phyloP scores from a whole-genome alignment of 495 filamentous ascomycete species.

The Trichoderma gamsii region DNA sequence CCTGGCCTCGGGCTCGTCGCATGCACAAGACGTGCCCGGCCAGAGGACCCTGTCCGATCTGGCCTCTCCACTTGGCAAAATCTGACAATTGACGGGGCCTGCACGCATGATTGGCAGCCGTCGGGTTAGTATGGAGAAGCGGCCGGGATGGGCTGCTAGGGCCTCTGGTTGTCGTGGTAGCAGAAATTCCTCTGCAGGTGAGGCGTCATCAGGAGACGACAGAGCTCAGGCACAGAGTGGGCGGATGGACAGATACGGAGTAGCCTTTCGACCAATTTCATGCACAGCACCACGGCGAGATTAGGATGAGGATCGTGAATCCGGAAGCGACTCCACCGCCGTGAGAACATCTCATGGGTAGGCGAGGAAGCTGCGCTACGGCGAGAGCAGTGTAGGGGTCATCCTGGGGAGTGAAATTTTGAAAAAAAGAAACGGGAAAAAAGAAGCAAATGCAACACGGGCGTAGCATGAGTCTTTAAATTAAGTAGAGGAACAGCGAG shows the following conservation, averaged over 20 bases:
- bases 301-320: constrained; percentile 13
- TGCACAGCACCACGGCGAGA: constrained; percentile 13
- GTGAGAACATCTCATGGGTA: neutral
- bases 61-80: neutral
- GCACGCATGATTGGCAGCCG: constrained; percentile 7
- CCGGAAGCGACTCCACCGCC: constrained; percentile 2
- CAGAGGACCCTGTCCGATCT: constrained; percentile 7
- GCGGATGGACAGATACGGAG: constrained; percentile 13
- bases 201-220: constrained; percentile 10
- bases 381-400: neutral
- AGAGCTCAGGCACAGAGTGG: constrained; percentile 9
- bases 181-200: constrained; percentile 5
- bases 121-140: neutral
- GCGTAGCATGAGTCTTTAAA: neutral
- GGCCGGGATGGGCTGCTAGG: neutral
- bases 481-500: neutral
- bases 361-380: neutral
- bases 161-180: constrained; percentile 10
- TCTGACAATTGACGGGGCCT: constrained; percentile 3
- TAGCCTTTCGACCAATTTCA: constrained; percentile 9
- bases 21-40: constrained; percentile 2
- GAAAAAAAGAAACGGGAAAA: neutral
- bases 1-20: neutral
- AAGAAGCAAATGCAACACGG: neutral
- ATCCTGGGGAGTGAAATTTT: neutral